Percentiles rank a stretch among this genome's conserved stretches.
Conservation (phyloP, 2,329 filamentous ascomycete genomes). For the Paracorniculantispora psalliotae region DNA sequence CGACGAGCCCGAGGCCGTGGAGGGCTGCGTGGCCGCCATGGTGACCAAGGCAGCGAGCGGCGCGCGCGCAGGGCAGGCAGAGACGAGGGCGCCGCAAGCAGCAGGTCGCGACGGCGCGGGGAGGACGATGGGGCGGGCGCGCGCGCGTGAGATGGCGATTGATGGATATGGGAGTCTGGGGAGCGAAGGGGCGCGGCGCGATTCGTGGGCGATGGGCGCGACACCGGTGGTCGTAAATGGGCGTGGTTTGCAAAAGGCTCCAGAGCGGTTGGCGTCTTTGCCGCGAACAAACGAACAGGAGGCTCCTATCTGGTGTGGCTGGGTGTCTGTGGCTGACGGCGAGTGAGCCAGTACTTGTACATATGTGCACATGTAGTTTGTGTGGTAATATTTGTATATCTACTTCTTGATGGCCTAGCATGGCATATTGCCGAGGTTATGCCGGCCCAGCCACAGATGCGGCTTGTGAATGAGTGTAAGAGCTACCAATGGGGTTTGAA, state of each 20-base stretch:
- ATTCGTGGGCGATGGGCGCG: conserved; percentile 9
- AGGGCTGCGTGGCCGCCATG: conserved; percentile 41
- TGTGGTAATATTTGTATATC: no score
- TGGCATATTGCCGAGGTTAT: neutral
- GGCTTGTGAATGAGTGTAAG: neutral
- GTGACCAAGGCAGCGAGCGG: conserved; percentile 23
- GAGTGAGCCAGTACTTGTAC: neutral
- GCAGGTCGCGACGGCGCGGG: conserved; percentile 12
- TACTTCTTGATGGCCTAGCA: no score
- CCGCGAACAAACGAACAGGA: conserved; percentile 14
- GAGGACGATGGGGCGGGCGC: neutral
- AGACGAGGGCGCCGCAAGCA: conserved; percentile 13
- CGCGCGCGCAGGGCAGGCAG: conserved; percentile 17
- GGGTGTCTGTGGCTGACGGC: neutral
- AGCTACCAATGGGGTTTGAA: neutral
- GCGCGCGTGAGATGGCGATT: neutral
- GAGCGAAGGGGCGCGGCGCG: neutral
- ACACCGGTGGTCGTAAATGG: conserved; percentile 6
- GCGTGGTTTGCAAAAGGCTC: conserved; percentile 10
- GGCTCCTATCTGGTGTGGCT: conserved; percentile 6
- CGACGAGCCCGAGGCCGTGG: conserved; percentile 29
- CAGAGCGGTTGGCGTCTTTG: conserved; percentile 3
- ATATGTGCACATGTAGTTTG: accelerated
- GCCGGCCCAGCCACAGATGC: neutral
- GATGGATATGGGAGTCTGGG: neutral